Evolutionary conservation across 208 protist species (phyloP).

Genomic region (Leishmania tropica): DNA sequence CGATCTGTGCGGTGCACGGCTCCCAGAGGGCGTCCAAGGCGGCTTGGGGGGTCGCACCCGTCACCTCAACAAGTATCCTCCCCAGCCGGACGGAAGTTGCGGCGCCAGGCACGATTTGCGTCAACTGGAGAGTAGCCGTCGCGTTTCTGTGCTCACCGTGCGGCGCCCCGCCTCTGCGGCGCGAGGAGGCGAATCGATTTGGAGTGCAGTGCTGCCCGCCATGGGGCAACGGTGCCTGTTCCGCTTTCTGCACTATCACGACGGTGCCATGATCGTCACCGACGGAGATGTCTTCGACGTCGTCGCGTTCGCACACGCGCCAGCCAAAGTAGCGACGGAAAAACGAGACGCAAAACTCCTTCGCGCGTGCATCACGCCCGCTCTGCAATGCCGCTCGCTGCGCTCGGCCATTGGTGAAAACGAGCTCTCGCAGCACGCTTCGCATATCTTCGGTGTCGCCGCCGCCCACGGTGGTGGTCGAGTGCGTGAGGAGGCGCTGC

Average conservation of each 20-base stretch:
- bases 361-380: conserved; percentile 8
- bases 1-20: conserved; percentile 8
- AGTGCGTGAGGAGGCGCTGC: conserved; percentile 6
- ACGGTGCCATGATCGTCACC: not conserved
- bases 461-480: too few relatives aligned
- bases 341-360: conserved; percentile 40
- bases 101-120: conserved; percentile 10
- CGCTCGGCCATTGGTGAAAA: not conserved
- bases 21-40: conserved; percentile 23
- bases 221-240: not conserved
- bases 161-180: not conserved
- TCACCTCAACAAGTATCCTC: conserved; percentile 15
- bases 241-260: conserved; percentile 14
- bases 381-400: not conserved
- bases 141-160: not conserved
- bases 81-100: conserved; percentile 7
- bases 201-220: not conserved
- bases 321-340: conserved; percentile 48
- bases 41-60: not conserved
- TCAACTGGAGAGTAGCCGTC: conserved; percentile 12
- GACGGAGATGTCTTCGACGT: conserved; percentile 13
- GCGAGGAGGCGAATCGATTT: not conserved
- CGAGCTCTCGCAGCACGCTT: not conserved
- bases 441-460: not conserved
- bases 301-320: conserved; percentile 28